Evolutionary conservation across 2,329 filamentous ascomycete genomes (phyloP).

Genomic region (Fusarium sp.): DNA sequence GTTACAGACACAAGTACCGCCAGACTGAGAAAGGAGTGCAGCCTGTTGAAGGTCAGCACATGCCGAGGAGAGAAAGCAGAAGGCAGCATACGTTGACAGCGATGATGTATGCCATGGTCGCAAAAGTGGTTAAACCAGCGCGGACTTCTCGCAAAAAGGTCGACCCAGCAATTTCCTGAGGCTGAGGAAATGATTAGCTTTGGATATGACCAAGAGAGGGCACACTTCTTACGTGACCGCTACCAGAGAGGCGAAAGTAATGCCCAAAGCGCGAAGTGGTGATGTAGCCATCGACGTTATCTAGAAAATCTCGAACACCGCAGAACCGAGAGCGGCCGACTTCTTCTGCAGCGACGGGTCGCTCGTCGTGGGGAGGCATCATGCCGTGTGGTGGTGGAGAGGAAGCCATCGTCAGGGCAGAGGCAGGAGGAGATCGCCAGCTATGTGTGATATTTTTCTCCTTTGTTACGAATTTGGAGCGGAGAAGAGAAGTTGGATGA

Average conservation of each 20-base stretch:
- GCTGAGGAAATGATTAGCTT: constrained; percentile 59
- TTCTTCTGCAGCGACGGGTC: neutral
- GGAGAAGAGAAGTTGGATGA: neutral
- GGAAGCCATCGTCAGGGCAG: constrained; percentile 25
- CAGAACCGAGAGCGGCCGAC: constrained; percentile 50
- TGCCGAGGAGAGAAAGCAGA: neutral
- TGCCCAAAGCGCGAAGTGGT: constrained; percentile 66
- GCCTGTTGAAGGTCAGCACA: constrained; percentile 63
- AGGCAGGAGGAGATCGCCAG: neutral
- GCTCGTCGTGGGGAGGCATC: constrained; percentile 18
- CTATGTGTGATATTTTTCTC: neutral
- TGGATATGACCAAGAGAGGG: constrained; percentile 6
- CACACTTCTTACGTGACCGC: constrained; percentile 72
- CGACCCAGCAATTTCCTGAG: constrained; percentile 75
- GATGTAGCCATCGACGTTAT: constrained; percentile 55
- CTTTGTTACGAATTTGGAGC: neutral
- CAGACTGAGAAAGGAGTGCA: constrained; percentile 80
- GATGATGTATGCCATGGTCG: constrained; percentile 90
- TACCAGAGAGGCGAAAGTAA: constrained; percentile 77
- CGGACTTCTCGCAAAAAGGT: constrained; percentile 84
- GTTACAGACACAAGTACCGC: constrained; percentile 81
- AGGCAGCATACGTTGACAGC: constrained; percentile 71
- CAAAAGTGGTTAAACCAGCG: constrained; percentile 84
- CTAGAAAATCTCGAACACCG: constrained; percentile 55
- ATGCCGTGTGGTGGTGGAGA: constrained; percentile 27